Evolutionary conservation across 257 asterid genomes (phyloP), one percentile per base, ranked within the genome.

Genomic region (Ligustrum vulgare): DNA sequence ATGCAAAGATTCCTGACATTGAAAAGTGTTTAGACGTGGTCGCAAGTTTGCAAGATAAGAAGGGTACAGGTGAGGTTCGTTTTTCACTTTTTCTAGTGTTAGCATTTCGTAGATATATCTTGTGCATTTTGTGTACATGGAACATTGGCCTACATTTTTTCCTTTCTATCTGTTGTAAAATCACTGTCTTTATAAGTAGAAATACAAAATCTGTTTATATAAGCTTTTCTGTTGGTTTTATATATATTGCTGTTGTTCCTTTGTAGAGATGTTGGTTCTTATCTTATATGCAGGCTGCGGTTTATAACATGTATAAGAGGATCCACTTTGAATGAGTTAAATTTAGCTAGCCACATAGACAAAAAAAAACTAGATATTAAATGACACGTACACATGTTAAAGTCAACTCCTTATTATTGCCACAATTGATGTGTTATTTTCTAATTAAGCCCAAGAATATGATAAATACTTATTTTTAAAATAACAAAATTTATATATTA

Each of bases 1-100:
- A 94, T 97, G 98, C 93, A 66, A 94, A 94, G 82, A 92, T 94
- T 75, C 98, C 97, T 20, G 98, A 92, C 82, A 94, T 91, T 15
- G 97, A 89, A 82, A 90, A 92, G 82, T 92, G 97, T 91, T 90
- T 90, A 71, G 96, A 88, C 56, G 80, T 90, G 18, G 97, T 94
- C 71, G 87, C 91, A 69, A 87, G 93, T n/a, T 82, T 93, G 89
- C 89, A 89, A 84, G 90, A 89, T 76, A 90, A 88, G 86, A 89
- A 90, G 90, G 89, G 84, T 71, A 81, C 89, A 70, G 91, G 95
- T 80, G 98, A 93, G 98, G 98, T 93, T 77, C 60, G 97, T 91
- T 82, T 77, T 84, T 70, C 16, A n/a, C n/a, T n/a, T n/a, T n/a
- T n/a, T n/a, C n/a, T 76, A 77, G 69, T 67, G 62, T 51, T 60